Evolutionary conservation across 768 basidiomycete genomes (phyloP).

Genomic region (Ramaria rubella): DNA sequence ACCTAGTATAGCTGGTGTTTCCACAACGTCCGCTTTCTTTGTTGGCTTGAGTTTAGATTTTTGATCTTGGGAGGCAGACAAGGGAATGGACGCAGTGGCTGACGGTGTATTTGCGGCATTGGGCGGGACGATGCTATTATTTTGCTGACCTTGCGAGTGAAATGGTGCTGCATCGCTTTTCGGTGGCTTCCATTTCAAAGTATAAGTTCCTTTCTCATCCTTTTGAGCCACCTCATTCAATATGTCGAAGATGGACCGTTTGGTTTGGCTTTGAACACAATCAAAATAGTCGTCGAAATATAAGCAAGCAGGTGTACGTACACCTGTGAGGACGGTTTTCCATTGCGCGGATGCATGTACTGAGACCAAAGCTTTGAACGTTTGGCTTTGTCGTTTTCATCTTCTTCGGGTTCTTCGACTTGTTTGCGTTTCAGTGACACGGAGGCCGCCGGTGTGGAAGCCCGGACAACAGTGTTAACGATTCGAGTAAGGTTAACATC

Average conservation of each 20-base stretch:
- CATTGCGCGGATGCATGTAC: slow-evolving; percentile 63
- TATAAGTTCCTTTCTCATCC: slow-evolving; percentile 11
- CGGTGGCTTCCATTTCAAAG: slow-evolving; percentile 11
- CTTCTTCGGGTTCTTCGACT: slow-evolving; percentile 64
- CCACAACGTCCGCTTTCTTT: background rate
- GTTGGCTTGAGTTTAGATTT: background rate
- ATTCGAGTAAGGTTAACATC: slow-evolving; percentile 70
- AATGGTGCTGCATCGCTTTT: slow-evolving; percentile 10
- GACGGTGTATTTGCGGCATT: slow-evolving; percentile 37
- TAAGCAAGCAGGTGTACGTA: slow-evolving; percentile 22
- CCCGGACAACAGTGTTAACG: slow-evolving; percentile 66
- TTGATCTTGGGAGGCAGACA: slow-evolving; percentile 6
- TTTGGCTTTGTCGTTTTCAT: slow-evolving; percentile 67
- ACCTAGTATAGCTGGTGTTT: background rate
- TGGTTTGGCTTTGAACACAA: slow-evolving; percentile 4
- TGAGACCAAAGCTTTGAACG: slow-evolving; percentile 62
- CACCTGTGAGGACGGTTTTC: slow-evolving; percentile 23
- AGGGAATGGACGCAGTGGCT: slow-evolving; percentile 28
- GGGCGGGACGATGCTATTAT: slow-evolving; percentile 21
- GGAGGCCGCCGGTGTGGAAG: slow-evolving; percentile 67
- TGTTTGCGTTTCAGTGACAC: slow-evolving; percentile 74
- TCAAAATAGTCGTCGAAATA: slow-evolving; percentile 41
- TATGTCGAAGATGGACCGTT: slow-evolving; percentile 2
- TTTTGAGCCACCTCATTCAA: slow-evolving; percentile 12
- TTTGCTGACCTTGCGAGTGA: slow-evolving; percentile 20